A percentile compares a stretch with the other conserved stretches of the same genome.
phyloP scores from a whole-genome alignment of 163 green algal species.

The Scenedesmus sp. region DNA sequence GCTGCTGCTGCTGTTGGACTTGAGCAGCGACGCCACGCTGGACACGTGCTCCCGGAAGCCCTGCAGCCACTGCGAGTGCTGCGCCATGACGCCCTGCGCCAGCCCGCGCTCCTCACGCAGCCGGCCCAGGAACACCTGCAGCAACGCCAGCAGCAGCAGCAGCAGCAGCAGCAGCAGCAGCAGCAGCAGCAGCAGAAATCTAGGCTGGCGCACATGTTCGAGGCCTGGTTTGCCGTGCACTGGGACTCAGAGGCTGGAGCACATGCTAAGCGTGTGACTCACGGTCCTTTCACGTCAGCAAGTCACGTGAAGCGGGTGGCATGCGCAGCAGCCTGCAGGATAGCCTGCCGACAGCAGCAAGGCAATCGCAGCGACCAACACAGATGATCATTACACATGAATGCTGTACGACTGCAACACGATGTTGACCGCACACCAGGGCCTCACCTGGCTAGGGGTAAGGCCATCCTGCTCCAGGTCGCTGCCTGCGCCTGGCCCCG shows the following conservation, averaged over 20 bases:
- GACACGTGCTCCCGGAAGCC: conserved; percentile 57
- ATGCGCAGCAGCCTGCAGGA: too few relatives aligned
- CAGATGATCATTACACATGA: too few relatives aligned
- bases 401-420: neutral
- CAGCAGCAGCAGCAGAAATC: neutral
- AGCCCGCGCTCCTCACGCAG: conserved; percentile 47
- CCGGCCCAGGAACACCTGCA: conserved; percentile 35
- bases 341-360: too few relatives aligned
- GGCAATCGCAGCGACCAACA: too few relatives aligned
- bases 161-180: neutral
- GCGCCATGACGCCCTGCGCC: conserved; percentile 40
- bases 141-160: neutral
- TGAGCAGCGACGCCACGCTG: neutral
- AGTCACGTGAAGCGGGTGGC: too few relatives aligned
- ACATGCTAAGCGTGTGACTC: too few relatives aligned
- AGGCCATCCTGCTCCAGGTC: neutral
- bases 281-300: too few relatives aligned
- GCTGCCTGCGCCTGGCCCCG: neutral
- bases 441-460: neutral
- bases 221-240: neutral
- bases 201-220: neutral
- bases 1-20: conserved; percentile 31
- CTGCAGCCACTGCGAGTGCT: conserved; percentile 57
- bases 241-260: too few relatives aligned
- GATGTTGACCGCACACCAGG: neutral